Evolutionary conservation across 805 yeast species (phyloP).

Genomic region (Myxozyma geophila): DNA sequence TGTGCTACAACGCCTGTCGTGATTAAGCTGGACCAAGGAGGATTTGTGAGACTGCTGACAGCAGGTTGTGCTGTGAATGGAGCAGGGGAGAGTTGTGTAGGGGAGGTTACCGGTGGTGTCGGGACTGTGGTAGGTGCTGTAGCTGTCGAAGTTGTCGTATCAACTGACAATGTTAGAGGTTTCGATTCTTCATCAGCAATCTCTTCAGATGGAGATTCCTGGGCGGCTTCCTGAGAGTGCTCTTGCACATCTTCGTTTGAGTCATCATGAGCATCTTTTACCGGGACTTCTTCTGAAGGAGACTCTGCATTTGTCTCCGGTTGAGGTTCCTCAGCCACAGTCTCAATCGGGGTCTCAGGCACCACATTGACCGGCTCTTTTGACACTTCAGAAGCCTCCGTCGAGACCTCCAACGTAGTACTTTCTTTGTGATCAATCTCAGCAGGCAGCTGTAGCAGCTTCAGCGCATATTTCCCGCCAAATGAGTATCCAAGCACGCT

Average conservation of each 20-base stretch:
- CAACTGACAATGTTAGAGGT: background rate
- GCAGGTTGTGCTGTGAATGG: background rate
- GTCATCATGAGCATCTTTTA: background rate
- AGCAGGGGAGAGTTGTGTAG: constrained; percentile 4
- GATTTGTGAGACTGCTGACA: constrained; percentile 14
- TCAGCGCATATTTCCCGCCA: constrained; percentile 44
- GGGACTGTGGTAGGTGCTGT: background rate
- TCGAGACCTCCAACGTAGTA: background rate
- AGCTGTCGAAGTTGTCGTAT: background rate
- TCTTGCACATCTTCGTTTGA: too few species aligned
- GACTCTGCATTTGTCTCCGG: background rate
- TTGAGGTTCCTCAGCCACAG: background rate
- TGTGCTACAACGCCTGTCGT: constrained; percentile 42
- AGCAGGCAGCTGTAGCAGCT: constrained; percentile 39
- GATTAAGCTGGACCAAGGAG: constrained; percentile 36
- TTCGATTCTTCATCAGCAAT: background rate
- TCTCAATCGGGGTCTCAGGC: background rate
- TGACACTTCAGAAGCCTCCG: background rate
- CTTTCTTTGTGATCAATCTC: background rate
- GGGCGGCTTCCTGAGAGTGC: background rate
- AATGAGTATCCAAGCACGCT: constrained; percentile 45
- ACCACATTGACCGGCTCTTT: background rate
- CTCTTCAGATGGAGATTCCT: background rate
- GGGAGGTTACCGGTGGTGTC: background rate
- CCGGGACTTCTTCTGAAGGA: background rate